Base-by-base conservation (phyloP, 1,284 basidiomycete genomes). In the Heterobasidion occidentale region DNA sequence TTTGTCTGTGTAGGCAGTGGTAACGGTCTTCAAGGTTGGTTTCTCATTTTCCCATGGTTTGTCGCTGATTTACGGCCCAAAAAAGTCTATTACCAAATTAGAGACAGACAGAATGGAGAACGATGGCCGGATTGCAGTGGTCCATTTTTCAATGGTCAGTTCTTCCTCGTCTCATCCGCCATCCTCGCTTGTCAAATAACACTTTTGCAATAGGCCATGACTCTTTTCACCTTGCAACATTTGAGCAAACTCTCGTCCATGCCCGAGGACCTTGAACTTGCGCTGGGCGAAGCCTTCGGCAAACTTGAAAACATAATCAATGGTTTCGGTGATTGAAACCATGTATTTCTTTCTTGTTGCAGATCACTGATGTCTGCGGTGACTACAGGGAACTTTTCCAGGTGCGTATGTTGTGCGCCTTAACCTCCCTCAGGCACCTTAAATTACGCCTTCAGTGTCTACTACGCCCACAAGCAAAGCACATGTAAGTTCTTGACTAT, bases 31-130 rank as follows among this genome's bases (percentile, higher is more conserved):
- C n/a, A 59, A 59, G 52, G 58, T 57, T n/a, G 9, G 2, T 47
- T 42, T 42, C 15, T 36, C 7, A 36, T 20, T 36, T 50, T 27
- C 4, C 27, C 27, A 5, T 27, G 27, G 4, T 5, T 27, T 27
- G 4, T 27, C 27, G 27, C n/a, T 50, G 19, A 19, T 46, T 3
- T 27, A 27, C 27, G 27, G 27, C 27, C 27, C 27, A 27, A 27
- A 5, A 27, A 27, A 66, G 65, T 57, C 62, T 11, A 62, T 69
- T 12, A 58, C 65, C 19, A 54, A 65, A 33, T 58, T 66, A 34
- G 67, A 69, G 52, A 54, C 66, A 5, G 61, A 63, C 7, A 50
- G 60, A 35, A 52, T 55, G n/a, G 59, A 64, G 44, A 69, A 69
- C 46, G 65, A 69, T 48, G 63, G 64, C 52, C 58, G 59, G 36